Evolutionary conservation across 1,284 basidiomycete species (phyloP), one percentile per base, ranked within the genome.

Genomic region (Thelephora terrestris): DNA sequence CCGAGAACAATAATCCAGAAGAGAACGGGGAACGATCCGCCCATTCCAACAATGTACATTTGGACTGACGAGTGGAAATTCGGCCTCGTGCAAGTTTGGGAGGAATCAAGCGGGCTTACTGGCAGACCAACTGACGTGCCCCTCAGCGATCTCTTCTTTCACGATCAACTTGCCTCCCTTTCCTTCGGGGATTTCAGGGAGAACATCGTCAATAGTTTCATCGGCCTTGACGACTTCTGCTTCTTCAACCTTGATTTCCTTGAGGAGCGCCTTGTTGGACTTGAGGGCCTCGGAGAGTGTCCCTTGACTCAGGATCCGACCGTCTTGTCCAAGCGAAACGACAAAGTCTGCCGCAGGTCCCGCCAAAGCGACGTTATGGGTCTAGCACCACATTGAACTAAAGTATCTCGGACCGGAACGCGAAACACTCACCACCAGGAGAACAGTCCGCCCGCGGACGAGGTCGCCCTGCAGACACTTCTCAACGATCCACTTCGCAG

Each of bases 401-500:
- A 16, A n/a, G 29, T 7, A 18, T 32, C 23, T 25, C 25, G 17
- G 10, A 44, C 7, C 42, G 7, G 47, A 43, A 25, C 20, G 18
- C 16, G 37, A 43, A 5, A 16, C 12, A 29, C 23, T 4, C 61
- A 85, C 83, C 50, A 87, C 82, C 5, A 91, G 68, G 20, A 91
- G 63, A 36, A 90, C 67, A 1, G 87, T 91, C 42, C 87, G 72
- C 4, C 75, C 80, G 38, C 71, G 67, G 35, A 91, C 65, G 6
- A 91, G 67, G 52, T 84, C 78, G 4, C 86, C 83, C 39, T 66
- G 64, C 63, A 91, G 76, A 55, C 85, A 83, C 46, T 87, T 76
- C 17, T 88, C 78, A 10, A 90, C 77, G 50, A 91, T 81, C 76
- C 78, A 88, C 53, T 77, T 77, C 0, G 85, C 73, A 0, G 86